Conservation (phyloP, 495 filamentous ascomycete genomes). For the Letharia lupina region DNA sequence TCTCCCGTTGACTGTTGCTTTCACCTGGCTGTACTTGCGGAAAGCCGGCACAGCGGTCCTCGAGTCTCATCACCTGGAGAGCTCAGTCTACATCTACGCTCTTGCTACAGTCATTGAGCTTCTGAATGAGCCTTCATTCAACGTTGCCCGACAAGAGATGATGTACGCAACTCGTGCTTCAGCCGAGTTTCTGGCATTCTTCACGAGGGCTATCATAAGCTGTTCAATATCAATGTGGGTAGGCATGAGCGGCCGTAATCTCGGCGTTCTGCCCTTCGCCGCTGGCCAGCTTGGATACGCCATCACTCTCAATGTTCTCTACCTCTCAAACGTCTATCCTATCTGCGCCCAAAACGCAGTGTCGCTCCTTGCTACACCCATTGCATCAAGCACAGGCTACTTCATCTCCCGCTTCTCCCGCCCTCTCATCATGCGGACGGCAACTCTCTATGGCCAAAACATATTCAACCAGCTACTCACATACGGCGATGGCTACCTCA, state of each 20-base stretch:
- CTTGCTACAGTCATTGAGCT: slow-evolving; percentile 74
- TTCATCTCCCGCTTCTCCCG: slow-evolving; percentile 56
- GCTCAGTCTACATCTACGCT: slow-evolving; percentile 59
- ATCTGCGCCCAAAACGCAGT: slow-evolving; percentile 44
- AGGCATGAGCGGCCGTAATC: slow-evolving; percentile 34
- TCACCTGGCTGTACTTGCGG: slow-evolving; percentile 58
- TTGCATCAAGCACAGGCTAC: slow-evolving; percentile 42
- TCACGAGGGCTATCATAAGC: slow-evolving; percentile 64
- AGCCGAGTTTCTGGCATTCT: slow-evolving; percentile 71
- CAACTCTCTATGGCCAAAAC: slow-evolving; percentile 76
- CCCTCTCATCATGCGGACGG: slow-evolving; percentile 57
- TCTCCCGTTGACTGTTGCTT: slow-evolving; percentile 47
- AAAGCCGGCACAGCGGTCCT: slow-evolving; percentile 47
- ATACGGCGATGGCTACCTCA: slow-evolving; percentile 84
- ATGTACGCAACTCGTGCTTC: slow-evolving; percentile 69
- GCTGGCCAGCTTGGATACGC: slow-evolving; percentile 78
- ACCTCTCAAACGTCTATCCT: slow-evolving; percentile 42
- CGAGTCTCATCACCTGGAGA: slow-evolving; percentile 50
- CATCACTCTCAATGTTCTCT: slow-evolving; percentile 55
- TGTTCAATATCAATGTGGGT: slow-evolving; percentile 57
- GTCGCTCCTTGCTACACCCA: slow-evolving; percentile 44
- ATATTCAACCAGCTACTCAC: slow-evolving; percentile 86
- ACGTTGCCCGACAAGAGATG: slow-evolving; percentile 69
- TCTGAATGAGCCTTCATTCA: slow-evolving; percentile 74
- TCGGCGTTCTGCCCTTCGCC: slow-evolving; percentile 83